Conservation (phyloP, 257 asterid species). For the Solanum clarkiae region DNA sequence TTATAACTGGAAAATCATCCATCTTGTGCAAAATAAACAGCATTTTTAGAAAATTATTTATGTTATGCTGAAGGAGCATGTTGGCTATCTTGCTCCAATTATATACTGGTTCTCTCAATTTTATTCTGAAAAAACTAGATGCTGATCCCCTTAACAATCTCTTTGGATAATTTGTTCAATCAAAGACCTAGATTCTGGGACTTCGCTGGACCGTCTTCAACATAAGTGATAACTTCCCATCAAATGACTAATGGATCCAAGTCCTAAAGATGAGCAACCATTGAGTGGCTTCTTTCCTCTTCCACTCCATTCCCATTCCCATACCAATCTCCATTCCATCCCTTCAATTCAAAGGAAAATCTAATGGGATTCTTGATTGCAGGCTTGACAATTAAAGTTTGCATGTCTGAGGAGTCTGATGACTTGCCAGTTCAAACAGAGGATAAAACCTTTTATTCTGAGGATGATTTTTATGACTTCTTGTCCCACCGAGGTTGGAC, state of each 20-base stretch:
- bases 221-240: background rate
- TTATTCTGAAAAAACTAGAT: background rate
- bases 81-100: background rate
- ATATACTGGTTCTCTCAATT: background rate
- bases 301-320: background rate
- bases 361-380: conserved; percentile 3
- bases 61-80: background rate
- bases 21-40: background rate
- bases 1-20: background rate
- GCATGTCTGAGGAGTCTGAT: conserved; percentile 40
- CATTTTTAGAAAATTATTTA: background rate
- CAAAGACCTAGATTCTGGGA: background rate
- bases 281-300: background rate
- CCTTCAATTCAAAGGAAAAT: background rate
- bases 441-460: conserved; percentile 55
- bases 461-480: conserved; percentile 53
- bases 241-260: background rate
- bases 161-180: background rate
- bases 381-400: conserved; percentile 58
- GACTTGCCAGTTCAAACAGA: conserved; percentile 44
- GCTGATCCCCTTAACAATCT: background rate
- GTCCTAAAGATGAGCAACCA: background rate
- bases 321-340: background rate
- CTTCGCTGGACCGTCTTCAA: background rate
- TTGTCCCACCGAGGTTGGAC: conserved; percentile 58